Percentiles rank a stretch among this genome's conserved stretches.
Evolutionary conservation across 73 alveolate species (phyloP).

Genomic region (Symbiodinium pilosum): DNA sequence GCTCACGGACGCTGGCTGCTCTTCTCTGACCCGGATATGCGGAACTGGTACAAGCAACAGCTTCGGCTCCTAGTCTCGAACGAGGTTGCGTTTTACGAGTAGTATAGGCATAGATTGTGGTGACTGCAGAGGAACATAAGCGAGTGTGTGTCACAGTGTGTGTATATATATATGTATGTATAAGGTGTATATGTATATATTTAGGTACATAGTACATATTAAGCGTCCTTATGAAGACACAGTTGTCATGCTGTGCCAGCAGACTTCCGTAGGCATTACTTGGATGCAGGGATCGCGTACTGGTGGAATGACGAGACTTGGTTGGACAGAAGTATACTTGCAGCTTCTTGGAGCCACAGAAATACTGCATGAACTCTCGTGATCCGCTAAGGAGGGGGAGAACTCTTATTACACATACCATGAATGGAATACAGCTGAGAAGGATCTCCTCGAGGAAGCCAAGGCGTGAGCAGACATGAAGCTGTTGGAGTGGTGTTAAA

Average conservation of each 20-base stretch:
- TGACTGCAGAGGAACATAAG: no score
- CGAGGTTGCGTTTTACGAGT: neutral
- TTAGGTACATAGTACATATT: no score
- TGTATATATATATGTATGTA: no score
- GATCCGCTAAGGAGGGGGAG: constrained; percentile 33
- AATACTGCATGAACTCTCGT: neutral
- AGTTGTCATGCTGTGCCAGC: neutral
- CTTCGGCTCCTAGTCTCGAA: constrained; percentile 16
- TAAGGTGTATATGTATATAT: no score
- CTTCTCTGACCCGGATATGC: constrained; percentile 45
- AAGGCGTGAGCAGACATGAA: constrained; percentile 8
- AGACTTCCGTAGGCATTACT: constrained; percentile 18
- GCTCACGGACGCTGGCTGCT: constrained; percentile 61
- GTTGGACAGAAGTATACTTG: neutral
- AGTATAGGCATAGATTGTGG: no score
- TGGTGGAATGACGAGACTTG: constrained; percentile 92
- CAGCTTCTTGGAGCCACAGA: neutral
- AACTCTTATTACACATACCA: constrained; percentile 59
- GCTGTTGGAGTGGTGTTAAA: no score
- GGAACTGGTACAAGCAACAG: constrained; percentile 40
- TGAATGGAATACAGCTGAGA: constrained; percentile 73
- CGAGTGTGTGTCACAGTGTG: no score
- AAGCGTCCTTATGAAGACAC: no score
- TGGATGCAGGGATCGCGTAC: constrained; percentile 33
- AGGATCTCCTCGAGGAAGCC: constrained; percentile 4